Evolutionary conservation across 2,329 filamentous ascomycete genomes (phyloP), one percentile per base, ranked within the genome.

Genomic region (Pseudogymnoascus pannorum): DNA sequence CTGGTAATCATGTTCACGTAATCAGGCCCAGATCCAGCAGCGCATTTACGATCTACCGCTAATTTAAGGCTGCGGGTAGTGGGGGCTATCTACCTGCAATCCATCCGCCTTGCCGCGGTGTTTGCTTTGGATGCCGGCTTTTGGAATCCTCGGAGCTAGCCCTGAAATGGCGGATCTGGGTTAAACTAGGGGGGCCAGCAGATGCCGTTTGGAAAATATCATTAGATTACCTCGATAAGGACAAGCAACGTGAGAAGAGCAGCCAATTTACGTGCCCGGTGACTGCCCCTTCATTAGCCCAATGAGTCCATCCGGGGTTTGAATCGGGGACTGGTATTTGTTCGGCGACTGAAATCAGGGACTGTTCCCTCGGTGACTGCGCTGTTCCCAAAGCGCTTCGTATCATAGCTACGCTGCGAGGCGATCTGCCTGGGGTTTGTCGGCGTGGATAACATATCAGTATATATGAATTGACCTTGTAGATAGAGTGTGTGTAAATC

Each of bases 111-210:
- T 31, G 48, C 4, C 48, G 48, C 48, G 26, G 24, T 54, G 26
- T 54, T 54, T 54, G 48, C 48, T 54, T 31, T 54, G 8, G 26
- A 31, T 54, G 26, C 16, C 48, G 48, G 48, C 48, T 54, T 54
- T 29, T 31, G 48, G 26, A 31, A 51, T 16, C 44, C 22, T 51
- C 8, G 7, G 8, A 7, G 14, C n/a, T 54, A 31, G 1, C 26
- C 9, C 18, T 31, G 11, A 5, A 31, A 12, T 54, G n/a, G 5
- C n/a, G 26, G 26, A 5, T 7, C 9, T 12, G 11, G 26, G n/a
- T 54, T 54, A 31, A 31, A 18, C 24, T 31, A 18, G 16, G 9
- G 11, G 11, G 1, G 2, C n/a, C 16, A 54, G n/a, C 26, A 31
- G 16, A 54, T 14, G 26, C 26, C n/a, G 26, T 31, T 16, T 51